phyloP scores from a whole-genome alignment of 371 early-diverging fungal species.

The Haplosporangium sp. region DNA sequence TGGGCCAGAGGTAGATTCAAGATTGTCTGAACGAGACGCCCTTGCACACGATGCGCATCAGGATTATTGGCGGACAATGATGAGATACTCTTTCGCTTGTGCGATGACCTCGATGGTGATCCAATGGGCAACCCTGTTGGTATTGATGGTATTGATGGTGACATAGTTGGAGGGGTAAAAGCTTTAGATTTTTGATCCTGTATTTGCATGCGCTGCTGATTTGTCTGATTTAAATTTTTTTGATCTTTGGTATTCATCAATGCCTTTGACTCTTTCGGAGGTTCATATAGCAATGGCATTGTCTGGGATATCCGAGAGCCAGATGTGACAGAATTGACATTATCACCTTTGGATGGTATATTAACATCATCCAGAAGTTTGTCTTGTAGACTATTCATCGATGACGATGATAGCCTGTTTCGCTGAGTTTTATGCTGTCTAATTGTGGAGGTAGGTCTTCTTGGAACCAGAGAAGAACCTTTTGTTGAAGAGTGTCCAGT shows the following conservation, averaged over 20 bases:
- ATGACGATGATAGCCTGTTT: neutral
- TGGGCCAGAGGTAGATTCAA: neutral
- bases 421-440: neutral
- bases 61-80: neutral
- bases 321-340: neutral
- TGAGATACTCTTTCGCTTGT: neutral
- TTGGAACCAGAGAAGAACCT: neutral
- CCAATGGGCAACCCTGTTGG: neutral
- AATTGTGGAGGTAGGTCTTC: neutral
- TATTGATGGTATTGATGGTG: neutral
- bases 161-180: neutral
- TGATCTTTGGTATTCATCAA: neutral
- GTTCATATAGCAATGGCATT: neutral
- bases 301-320: neutral
- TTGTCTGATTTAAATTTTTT: neutral
- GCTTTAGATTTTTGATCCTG: conserved; percentile 1
- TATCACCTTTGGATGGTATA: neutral
- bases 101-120: neutral
- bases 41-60: neutral
- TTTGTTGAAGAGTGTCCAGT: neutral
- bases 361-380: neutral
- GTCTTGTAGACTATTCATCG: neutral
- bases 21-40: neutral
- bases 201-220: neutral
- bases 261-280: neutral